Percentiles rank a stretch among this genome's conserved stretches.
phyloP scores from a whole-genome alignment of 2,329 filamentous ascomycete species.

The Whalleya microplaca region DNA sequence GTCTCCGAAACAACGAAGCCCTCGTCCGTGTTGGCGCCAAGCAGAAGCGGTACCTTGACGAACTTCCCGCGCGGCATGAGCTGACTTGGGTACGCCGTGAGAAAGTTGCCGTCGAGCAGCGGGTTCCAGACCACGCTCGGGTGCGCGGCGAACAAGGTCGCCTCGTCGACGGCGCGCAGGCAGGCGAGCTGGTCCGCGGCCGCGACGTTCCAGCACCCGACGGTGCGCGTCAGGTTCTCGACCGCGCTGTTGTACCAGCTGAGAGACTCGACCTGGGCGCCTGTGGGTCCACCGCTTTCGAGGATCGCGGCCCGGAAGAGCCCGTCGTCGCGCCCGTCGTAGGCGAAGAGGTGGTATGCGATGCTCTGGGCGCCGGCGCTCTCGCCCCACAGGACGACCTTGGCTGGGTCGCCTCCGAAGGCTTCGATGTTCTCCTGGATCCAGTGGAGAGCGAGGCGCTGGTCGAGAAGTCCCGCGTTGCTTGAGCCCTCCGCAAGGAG shows the following conservation, averaged over 20 bases:
- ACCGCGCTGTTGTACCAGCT: conserved; percentile 41
- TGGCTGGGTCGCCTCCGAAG: conserved; percentile 52
- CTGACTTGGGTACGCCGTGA: conserved; percentile 50
- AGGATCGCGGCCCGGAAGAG: conserved; percentile 59
- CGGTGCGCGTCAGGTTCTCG: conserved; percentile 41
- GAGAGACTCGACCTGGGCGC: conserved; percentile 36
- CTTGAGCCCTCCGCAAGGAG: conserved; percentile 47
- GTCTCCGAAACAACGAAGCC: conserved; percentile 47
- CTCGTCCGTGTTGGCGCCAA: conserved; percentile 55
- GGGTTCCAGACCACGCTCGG: conserved; percentile 47
- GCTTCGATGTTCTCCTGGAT: conserved; percentile 56
- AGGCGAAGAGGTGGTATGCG: conserved; percentile 55
- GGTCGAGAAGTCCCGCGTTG: conserved; percentile 55
- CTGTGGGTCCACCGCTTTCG: conserved; percentile 51
- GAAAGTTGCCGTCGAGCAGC: conserved; percentile 51
- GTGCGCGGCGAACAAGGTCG: conserved; percentile 39
- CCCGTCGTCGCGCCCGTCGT: conserved; percentile 58
- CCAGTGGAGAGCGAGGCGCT: conserved; percentile 53
- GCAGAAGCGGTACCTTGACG: conserved; percentile 48
- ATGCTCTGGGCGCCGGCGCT: conserved; percentile 47
- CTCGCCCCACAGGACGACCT: conserved; percentile 55
- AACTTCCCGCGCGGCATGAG: conserved; percentile 47
- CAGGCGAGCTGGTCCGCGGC: conserved; percentile 41
- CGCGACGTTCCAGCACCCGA: conserved; percentile 39
- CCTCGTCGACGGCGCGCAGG: conserved; percentile 39